Evolutionary conservation across 495 filamentous ascomycete genomes (phyloP).

Genomic region (Pseudotulostoma volvatum): DNA sequence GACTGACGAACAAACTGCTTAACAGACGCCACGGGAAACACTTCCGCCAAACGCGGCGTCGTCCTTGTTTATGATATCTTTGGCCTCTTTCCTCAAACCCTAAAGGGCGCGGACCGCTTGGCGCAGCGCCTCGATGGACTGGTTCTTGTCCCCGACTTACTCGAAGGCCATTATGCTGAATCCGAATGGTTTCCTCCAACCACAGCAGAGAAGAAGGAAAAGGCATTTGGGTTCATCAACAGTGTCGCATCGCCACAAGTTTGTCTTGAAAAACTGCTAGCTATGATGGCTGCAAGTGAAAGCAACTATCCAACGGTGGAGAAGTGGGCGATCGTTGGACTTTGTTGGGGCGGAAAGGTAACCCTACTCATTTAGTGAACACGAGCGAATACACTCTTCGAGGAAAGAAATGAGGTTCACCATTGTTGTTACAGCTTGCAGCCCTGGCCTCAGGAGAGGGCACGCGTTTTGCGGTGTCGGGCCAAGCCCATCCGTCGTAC

Average conservation of each 20-base stretch:
- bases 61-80: conserved; percentile 41
- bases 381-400: too few species aligned
- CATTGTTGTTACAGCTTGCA: conserved; percentile 19
- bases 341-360: conserved; percentile 37
- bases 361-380: neutral
- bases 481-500: conserved; percentile 35
- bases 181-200: conserved; percentile 21
- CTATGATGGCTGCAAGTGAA: conserved; percentile 11
- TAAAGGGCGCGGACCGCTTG: conserved; percentile 40
- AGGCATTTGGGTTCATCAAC: conserved; percentile 9
- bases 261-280: conserved; percentile 11
- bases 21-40: conserved; percentile 29
- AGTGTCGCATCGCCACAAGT: conserved; percentile 7
- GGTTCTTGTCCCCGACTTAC: conserved; percentile 33
- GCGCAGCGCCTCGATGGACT: conserved; percentile 20
- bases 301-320: conserved; percentile 16
- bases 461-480: conserved; percentile 30
- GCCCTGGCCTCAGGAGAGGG: conserved; percentile 22
- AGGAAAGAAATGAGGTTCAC: too few species aligned
- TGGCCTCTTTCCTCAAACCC: conserved; percentile 31
- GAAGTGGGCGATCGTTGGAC: conserved; percentile 27
- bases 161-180: conserved; percentile 19
- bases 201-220: conserved; percentile 28
- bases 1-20: neutral
- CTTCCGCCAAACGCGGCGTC: conserved; percentile 20